Base-by-base conservation (phyloP, 169 alveolate species). In the Cryptosporidium sp. region DNA sequence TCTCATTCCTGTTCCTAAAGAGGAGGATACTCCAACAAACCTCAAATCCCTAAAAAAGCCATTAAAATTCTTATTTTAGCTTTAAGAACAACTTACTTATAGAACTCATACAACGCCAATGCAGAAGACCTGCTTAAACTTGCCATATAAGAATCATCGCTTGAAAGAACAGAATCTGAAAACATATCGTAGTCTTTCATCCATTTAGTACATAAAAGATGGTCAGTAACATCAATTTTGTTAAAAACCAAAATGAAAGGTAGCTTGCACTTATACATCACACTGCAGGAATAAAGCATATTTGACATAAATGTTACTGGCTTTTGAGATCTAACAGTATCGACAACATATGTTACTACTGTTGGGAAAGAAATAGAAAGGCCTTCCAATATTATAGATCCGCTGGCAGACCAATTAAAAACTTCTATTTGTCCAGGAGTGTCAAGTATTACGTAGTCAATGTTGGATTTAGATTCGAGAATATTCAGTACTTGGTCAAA, bases 341-440 rank as follows among this genome's bases (percentile, higher is more conserved):
- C 99, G 58, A 96, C 94, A 65, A 74, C 55, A 67, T 65, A 86
- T 35, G 86, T 55, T 45, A 70, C 94, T n/a, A 39, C 61, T 10
- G 99, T 97, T 7, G 99, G 99, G 59, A 96, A 96, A 45, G 97
- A 85, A 21, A 96, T 93, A 18, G 99, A 96, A 61, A 98, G 94
- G 16, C 99, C 94, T 73, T 98, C 99, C 85, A 95, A 84, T 45
- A 98, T 98, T 52, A 98, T 96, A 58, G 98, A 94, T 26, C 99
- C 99, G 65, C 98, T 95, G 21, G 99, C 99, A 21, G 99, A 96
- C 99, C 99, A 97, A 85, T 98, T 97, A 93, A 98, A 98, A 35
- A 97, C 99, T 91, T 98, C 99, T 55, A 98, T 97, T 92, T 98
- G 99, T 6, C 99, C 99, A 2, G 99, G 99, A 21, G 99, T 97